Evolutionary conservation across 1,284 basidiomycete genomes (phyloP), one percentile per base, ranked within the genome.

Genomic region (Austropuccinia psidii): DNA sequence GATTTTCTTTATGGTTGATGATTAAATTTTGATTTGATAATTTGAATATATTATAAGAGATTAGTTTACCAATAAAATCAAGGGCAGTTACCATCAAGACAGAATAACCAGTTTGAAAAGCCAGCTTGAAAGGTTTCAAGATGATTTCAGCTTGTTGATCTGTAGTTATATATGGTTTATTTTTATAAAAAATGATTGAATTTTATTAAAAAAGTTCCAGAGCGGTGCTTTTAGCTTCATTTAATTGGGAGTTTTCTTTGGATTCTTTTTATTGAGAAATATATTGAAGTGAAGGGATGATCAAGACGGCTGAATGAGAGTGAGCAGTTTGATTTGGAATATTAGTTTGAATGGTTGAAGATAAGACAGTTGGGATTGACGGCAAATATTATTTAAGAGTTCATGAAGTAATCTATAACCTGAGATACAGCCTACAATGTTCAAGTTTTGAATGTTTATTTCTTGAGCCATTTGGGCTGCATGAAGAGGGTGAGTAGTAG

Each of bases 41-140:
- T 55, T 85, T 85, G 79, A 98, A 97, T 85, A 97, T 97, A 43
- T 91, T 92, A 81, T 97, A 92, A 8, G 92, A 93, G 76, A 97
- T 90, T 77, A 98, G 87, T 82, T 98, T 98, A 60, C 92, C 90
- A 75, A 96, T 91, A 78, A 94, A 93, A 81, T 98, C 94, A 80
- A 98, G 84, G 76, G 93, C 93, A 24, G 92, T 91, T 78, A 95
- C 90, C 87, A 93, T 90, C 39, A 96, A 85, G 77, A 92, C 92
- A 80, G 96, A 91, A 76, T 85, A 90, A 67, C 88, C 86, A 0
- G 93, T 95, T 83, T 97, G 93, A 82, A 93, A 97, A 15, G 93
- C 94, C 65, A 97, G 84, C 67, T 91, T 87, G 70, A 98, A 84
- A 17, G 94, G 93, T 79, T 95, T 91, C 78, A 98, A 90, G 90